A percentile compares a stretch with the other conserved stretches of the same genome.
Evolutionary conservation across 2,329 filamentous ascomycete species (phyloP).

Genomic region (Fusarium sp.): DNA sequence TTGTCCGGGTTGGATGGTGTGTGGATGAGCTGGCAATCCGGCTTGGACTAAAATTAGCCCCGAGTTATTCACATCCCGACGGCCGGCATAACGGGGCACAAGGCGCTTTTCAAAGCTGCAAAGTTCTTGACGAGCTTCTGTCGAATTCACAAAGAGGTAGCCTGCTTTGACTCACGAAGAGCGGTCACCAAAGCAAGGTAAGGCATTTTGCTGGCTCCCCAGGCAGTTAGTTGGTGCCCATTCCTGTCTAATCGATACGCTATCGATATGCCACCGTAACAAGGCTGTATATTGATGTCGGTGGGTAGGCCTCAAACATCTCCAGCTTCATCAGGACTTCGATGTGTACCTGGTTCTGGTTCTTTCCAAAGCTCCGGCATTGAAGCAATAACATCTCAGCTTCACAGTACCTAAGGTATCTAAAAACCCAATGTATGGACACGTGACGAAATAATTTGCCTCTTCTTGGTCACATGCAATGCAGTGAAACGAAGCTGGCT

Average conservation of each 20-base stretch:
- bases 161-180: slow-evolving; percentile 19
- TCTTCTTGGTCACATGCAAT: slow-evolving; percentile 27
- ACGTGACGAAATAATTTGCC: slow-evolving; percentile 29
- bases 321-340: neutral
- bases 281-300: slow-evolving; percentile 6
- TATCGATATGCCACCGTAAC: slow-evolving; percentile 13
- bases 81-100: slow-evolving; percentile 22
- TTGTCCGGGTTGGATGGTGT: slow-evolving; percentile 34
- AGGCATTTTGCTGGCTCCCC: neutral
- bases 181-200: slow-evolving; percentile 20
- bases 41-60: slow-evolving; percentile 42
- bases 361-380: neutral
- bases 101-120: slow-evolving; percentile 5
- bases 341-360: neutral
- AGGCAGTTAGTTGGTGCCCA: neutral
- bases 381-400: neutral
- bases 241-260: slow-evolving; percentile 12
- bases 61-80: slow-evolving; percentile 24
- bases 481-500: slow-evolving; percentile 13
- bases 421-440: neutral
- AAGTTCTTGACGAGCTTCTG: slow-evolving; percentile 15
- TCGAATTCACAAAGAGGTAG: slow-evolving; percentile 19
- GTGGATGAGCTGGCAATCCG: slow-evolving; percentile 41
- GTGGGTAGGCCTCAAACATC: slow-evolving; percentile 12
- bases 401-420: neutral